A percentile compares a stretch with the other conserved stretches of the same genome.
Conservation (phyloP, 2,329 filamentous ascomycete species). For the Trichocomaceae sp. region DNA sequence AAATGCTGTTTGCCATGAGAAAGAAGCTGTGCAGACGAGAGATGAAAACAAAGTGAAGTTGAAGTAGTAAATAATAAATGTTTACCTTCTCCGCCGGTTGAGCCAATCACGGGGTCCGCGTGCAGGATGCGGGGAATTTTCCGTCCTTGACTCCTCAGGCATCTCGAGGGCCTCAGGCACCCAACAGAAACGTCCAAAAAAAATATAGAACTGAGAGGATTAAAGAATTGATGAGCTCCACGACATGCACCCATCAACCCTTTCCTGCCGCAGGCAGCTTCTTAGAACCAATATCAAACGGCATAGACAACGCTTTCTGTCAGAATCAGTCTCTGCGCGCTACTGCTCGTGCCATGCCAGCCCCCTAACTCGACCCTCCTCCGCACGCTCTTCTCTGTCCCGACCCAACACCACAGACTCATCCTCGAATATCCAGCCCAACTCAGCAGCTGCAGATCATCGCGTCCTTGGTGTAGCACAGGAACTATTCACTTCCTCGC, state of each 20-base stretch:
- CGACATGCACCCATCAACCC: slow-evolving; percentile 8
- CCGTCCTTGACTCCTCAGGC: no score
- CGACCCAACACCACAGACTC: slow-evolving; percentile 8
- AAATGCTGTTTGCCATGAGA: not conserved
- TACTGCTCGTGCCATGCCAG: slow-evolving; percentile 7
- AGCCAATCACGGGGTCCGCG: not conserved
- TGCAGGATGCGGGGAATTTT: not conserved
- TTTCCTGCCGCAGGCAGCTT: slow-evolving; percentile 10
- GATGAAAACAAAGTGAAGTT: not conserved
- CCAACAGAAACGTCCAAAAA: not conserved
- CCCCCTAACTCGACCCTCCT: slow-evolving; percentile 13
- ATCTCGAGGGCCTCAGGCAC: not conserved
- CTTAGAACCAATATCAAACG: not conserved
- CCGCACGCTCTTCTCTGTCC: slow-evolving; percentile 17
- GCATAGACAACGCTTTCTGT: not conserved
- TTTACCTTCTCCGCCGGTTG: not conserved
- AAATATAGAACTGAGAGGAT: not conserved
- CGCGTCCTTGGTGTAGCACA: slow-evolving; percentile 50
- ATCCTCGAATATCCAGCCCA: slow-evolving; percentile 20
- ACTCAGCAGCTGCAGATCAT: slow-evolving; percentile 42
- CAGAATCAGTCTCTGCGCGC: not conserved
- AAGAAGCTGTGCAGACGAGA: no score
- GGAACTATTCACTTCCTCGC: slow-evolving; percentile 70
- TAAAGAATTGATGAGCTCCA: not conserved
- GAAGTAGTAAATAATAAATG: not conserved